Evolutionary conservation across 2,329 filamentous ascomycete species (phyloP), one percentile per base, ranked within the genome.

Genomic region (Monosporascus sp.): DNA sequence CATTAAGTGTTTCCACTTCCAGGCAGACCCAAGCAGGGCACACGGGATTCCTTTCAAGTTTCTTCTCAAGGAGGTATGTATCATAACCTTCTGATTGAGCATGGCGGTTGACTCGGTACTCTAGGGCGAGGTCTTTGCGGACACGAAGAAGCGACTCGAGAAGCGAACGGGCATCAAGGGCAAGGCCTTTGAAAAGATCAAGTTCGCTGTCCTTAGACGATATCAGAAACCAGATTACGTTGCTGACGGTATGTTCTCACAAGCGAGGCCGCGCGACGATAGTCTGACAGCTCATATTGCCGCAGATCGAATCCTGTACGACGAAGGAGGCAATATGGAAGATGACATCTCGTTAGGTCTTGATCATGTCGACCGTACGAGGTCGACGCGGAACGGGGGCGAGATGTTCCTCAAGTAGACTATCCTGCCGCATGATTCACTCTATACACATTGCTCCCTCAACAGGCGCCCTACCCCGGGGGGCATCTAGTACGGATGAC

Each of bases 171-270:
- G 92, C 26, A 86, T 99, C 74, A 97, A 97, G 73, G 95, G 94
- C 70, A 99, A 99, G 78, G 91, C 91, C 60, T 92, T 99, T 62
- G 93, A 99, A 72, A 97, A 97, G 78, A 94, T 99, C 72, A 97
- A 95, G 72, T 97, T 99, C 76, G 89, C 91, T 7, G 73, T 96
- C 35, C 81, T 97, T 50, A 78, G 85, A 69, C 79, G 88, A 68
- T 79, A 84, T 50, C 77, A 78, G 40, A 91, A 88, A 66, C 88
- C 91, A 26, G 81, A 84, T 55, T 95, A 95, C 73, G 77, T 99
- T 47, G 85, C 87, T 61, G 94, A 97, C 74, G 91, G 93, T 96
- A 75, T 78, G 86, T 70, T 16, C 9, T 19, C 7, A 38, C 6
- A 48, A 31, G 19, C 3, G 19, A 37, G 49, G 17, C 49, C 9